phyloP scores from a whole-genome alignment of 495 filamentous ascomycete genomes.

The Talaromyces wortmannii region DNA sequence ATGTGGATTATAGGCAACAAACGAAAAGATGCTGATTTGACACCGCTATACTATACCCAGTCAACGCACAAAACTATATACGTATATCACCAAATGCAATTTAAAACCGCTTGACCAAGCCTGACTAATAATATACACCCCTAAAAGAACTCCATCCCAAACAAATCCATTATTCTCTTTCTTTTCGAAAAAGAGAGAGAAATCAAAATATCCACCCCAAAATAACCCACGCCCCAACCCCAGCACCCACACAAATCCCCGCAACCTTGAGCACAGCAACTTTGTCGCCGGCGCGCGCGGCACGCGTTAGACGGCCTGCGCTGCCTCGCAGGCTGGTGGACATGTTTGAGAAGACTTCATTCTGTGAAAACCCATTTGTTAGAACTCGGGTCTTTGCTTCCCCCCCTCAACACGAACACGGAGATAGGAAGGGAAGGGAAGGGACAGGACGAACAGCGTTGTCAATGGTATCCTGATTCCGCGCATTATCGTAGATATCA shows the following conservation, averaged over 20 bases:
- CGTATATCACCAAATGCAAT: too few relatives aligned
- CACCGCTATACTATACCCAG: too few relatives aligned
- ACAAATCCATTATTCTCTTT: too few relatives aligned
- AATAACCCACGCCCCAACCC: slow-evolving; percentile 70
- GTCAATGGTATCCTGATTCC: slow-evolving; percentile 80
- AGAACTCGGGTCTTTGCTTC: too few relatives aligned
- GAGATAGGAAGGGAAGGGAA: background rate
- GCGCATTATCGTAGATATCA: slow-evolving; percentile 93
- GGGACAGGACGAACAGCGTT: slow-evolving; percentile 54
- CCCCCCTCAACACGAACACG: background rate
- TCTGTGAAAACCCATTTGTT: too few relatives aligned
- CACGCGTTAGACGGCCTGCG: slow-evolving; percentile 77
- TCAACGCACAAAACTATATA: too few relatives aligned
- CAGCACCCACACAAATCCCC: slow-evolving; percentile 68
- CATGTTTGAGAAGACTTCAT: slow-evolving; percentile 56
- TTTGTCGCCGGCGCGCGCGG: slow-evolving; percentile 87
- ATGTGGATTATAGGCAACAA: too few relatives aligned
- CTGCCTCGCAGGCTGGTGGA: slow-evolving; percentile 67
- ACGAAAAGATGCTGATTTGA: too few relatives aligned
- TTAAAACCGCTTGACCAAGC: too few relatives aligned
- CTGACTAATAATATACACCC: too few relatives aligned
- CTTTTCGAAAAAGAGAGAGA: too few relatives aligned
- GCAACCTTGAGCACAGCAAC: slow-evolving; percentile 84
- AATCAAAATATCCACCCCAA: slow-evolving; percentile 57
- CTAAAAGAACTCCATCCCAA: too few relatives aligned